Conservation (phyloP, 176 grass and related monocot species). For the Eremochloa ophiuroides region DNA sequence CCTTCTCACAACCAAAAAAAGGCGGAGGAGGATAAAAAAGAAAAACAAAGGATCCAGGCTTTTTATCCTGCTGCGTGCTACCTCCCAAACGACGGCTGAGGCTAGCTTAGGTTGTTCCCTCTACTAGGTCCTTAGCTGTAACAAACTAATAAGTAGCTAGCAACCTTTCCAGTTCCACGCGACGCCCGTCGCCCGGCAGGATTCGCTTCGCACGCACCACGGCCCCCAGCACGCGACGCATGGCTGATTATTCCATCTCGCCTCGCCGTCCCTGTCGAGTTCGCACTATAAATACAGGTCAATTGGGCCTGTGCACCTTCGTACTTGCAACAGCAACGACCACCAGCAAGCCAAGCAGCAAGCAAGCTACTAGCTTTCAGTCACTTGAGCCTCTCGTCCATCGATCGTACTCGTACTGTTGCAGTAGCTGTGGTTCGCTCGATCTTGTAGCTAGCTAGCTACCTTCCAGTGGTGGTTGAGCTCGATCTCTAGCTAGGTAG, state of each 20-base stretch:
- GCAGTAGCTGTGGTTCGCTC: neutral
- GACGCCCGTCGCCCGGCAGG: too few relatives aligned
- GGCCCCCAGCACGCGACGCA: too few relatives aligned
- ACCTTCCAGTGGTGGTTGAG: neutral
- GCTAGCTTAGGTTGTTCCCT: neutral
- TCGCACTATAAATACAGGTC: constrained; percentile 60
- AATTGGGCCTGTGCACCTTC: constrained; percentile 35
- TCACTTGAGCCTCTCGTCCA: neutral
- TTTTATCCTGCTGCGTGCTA: constrained; percentile 25
- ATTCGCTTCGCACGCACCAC: too few relatives aligned
- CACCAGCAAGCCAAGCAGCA: neutral
- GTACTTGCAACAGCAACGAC: constrained; percentile 25
- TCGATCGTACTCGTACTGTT: neutral
- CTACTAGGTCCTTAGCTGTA: neutral
- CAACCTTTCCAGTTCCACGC: too few relatives aligned
- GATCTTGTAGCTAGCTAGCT: neutral
- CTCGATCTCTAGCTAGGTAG: neutral
- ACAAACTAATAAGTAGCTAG: neutral
- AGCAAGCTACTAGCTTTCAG: neutral
- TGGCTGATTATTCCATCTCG: neutral
- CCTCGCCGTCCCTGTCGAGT: neutral
- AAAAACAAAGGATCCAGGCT: constrained; percentile 33
- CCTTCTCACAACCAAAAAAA: neutral
- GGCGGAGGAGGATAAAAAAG: neutral
- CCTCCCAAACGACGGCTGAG: neutral